Evolutionary conservation across 1,284 basidiomycete species (phyloP).

Genomic region (Microbotryum silenes-acaulis): DNA sequence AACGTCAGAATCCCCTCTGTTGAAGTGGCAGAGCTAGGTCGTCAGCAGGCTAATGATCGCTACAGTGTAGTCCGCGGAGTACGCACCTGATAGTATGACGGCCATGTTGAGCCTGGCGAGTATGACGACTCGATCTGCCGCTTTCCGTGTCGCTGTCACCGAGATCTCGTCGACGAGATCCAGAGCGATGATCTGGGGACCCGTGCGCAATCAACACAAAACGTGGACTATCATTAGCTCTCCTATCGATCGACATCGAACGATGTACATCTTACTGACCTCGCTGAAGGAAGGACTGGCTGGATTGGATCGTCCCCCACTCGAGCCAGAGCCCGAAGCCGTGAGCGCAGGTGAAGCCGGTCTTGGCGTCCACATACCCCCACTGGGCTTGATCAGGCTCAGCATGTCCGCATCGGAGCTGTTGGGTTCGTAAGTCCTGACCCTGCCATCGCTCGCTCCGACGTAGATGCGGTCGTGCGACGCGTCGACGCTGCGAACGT

Average conservation of each 20-base stretch:
- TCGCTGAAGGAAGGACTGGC: not conserved
- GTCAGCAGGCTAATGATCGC: not conserved
- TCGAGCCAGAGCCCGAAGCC: not conserved
- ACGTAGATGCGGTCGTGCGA: slow-evolving; percentile 21
- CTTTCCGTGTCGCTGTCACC: slow-evolving; percentile 14
- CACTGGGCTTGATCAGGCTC: slow-evolving; percentile 3
- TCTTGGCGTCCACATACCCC: not conserved
- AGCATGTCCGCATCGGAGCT: not conserved
- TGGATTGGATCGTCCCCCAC: not conserved
- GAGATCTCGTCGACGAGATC: slow-evolving; percentile 20
- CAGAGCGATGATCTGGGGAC: not conserved
- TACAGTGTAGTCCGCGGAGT: not conserved
- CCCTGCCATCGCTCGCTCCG: slow-evolving; percentile 16
- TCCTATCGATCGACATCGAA: slow-evolving; percentile 5
- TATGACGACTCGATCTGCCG: slow-evolving; percentile 17
- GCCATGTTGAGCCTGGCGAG: slow-evolving; percentile 28
- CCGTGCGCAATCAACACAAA: too few relatives aligned
- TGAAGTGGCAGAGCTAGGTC: not conserved
- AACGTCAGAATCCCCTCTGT: slow-evolving; percentile 67
- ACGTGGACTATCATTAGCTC: not conserved
- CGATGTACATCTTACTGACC: not conserved
- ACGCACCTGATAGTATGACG: slow-evolving; percentile 29
- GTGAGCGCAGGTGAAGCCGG: too few relatives aligned
- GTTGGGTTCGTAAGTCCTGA: slow-evolving; percentile 20
- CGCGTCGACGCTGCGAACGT: slow-evolving; percentile 20